A percentile compares a stretch with the other conserved stretches of the same genome.
Evolutionary conservation across 257 asterid genomes (phyloP).

Genomic region (Solanum neorickii): DNA sequence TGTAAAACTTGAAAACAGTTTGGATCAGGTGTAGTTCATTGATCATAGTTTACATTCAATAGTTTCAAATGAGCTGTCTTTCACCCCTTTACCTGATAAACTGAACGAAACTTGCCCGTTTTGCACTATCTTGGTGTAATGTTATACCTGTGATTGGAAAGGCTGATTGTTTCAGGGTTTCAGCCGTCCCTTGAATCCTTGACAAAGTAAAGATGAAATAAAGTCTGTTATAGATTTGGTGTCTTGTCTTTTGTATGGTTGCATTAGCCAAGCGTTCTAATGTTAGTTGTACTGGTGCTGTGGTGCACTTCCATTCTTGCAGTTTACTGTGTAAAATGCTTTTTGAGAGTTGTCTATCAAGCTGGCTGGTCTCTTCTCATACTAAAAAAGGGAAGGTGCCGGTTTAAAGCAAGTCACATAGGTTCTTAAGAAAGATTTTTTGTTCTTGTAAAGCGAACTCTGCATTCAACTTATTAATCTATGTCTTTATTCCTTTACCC

Average conservation of each 20-base stretch:
- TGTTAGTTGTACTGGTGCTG: background rate
- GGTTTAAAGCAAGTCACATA: background rate
- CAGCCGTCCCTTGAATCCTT: background rate
- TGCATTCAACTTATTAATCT: background rate
- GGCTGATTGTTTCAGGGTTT: background rate
- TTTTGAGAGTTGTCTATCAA: background rate
- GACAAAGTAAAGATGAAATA: background rate
- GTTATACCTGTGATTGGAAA: background rate
- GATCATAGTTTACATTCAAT: background rate
- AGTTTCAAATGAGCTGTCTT: background rate
- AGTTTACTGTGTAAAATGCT: background rate
- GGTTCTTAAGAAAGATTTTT: background rate
- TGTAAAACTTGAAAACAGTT: too few species aligned
- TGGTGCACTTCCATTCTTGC: background rate
- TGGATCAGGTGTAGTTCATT: background rate
- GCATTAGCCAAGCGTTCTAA: background rate
- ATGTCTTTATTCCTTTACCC: background rate
- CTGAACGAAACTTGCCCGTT: background rate
- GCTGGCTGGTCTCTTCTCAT: background rate
- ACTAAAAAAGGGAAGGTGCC: background rate
- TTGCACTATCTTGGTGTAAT: background rate
- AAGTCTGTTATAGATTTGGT: background rate
- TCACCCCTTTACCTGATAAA: background rate
- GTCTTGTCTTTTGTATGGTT: background rate
- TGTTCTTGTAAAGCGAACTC: background rate